Evolutionary conservation across 495 filamentous ascomycete species (phyloP).

Genomic region (Penicillium simplicissimum): DNA sequence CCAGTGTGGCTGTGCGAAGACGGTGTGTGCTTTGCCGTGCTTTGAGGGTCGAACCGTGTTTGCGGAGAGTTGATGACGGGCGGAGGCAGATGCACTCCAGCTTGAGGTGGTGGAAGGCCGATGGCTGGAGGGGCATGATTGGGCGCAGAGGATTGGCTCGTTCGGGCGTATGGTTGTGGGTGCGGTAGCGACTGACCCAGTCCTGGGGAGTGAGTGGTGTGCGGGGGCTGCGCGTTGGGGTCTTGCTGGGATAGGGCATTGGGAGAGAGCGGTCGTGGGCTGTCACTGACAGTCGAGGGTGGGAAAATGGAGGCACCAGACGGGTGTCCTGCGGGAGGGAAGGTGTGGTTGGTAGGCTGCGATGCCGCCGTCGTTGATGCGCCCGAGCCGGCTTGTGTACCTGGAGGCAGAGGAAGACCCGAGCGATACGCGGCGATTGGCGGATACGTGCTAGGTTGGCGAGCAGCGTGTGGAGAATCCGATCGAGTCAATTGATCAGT

Average conservation of each 20-base stretch:
- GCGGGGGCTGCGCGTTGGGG: slow-evolving; percentile 50
- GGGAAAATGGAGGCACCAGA: slow-evolving; percentile 62
- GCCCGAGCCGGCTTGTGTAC: slow-evolving; percentile 50
- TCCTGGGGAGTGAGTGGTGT: slow-evolving; percentile 69
- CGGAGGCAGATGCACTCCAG: slow-evolving; percentile 52
- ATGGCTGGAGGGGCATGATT: slow-evolving; percentile 32
- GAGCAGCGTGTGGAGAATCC: slow-evolving; percentile 57
- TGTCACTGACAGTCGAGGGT: slow-evolving; percentile 77
- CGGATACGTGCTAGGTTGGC: slow-evolving; percentile 75
- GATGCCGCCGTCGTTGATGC: slow-evolving; percentile 56
- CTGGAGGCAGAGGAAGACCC: slow-evolving; percentile 58
- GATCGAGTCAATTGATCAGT: slow-evolving; percentile 43
- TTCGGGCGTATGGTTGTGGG: slow-evolving; percentile 65
- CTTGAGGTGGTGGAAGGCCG: slow-evolving; percentile 41
- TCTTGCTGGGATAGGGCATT: slow-evolving; percentile 62
- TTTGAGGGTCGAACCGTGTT: slow-evolving; percentile 44
- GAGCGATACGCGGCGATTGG: slow-evolving; percentile 57
- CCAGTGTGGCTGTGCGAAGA: slow-evolving; percentile 44
- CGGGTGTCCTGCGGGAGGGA: slow-evolving; percentile 48
- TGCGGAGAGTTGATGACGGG: slow-evolving; percentile 52
- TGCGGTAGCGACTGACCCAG: slow-evolving; percentile 59
- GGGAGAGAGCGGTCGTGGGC: slow-evolving; percentile 83
- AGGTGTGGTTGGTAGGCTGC: slow-evolving; percentile 46
- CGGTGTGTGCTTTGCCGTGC: slow-evolving; percentile 33
- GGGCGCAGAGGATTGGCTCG: slow-evolving; percentile 30